These are phyloP conservation scores for Aspergillus alliaceus DNA, from an alignment of 2,329 filamentous ascomycete species.

Conservation along the genomic window DNA sequence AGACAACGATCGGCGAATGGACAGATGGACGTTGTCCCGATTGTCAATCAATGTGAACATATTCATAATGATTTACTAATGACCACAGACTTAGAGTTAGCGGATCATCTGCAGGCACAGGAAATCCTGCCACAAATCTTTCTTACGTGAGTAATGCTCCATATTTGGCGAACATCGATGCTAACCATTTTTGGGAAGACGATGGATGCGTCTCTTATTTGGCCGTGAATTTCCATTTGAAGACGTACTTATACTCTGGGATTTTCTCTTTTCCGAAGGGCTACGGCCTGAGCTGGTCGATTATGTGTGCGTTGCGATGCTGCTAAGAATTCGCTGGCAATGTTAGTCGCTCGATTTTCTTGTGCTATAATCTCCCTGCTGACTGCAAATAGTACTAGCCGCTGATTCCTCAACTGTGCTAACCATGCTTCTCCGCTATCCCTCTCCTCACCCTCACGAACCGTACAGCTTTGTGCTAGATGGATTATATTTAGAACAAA, in stretches of 20 bases:
- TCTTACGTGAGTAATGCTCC: constrained; percentile 65
- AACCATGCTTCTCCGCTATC: constrained; percentile 80
- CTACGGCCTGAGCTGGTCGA: constrained; percentile 78
- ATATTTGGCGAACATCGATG: background rate
- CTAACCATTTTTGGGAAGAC: constrained; percentile 34
- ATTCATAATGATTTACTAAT: constrained; percentile 82
- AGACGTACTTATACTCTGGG: constrained; percentile 82
- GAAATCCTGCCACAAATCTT: constrained; percentile 97
- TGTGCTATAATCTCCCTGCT: constrained; percentile 12
- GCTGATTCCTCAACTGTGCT: constrained; percentile 86
- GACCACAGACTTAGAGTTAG: constrained; percentile 79
- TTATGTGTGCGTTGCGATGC: constrained; percentile 89
- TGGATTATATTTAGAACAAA: constrained; percentile 59
- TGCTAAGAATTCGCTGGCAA: constrained; percentile 87
- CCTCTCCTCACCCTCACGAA: constrained; percentile 63
- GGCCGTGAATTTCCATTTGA: constrained; percentile 91
- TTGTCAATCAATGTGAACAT: constrained; percentile 79
- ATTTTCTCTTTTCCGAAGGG: constrained; percentile 85
- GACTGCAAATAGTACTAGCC: constrained; percentile 63
- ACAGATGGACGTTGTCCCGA: constrained; percentile 60
- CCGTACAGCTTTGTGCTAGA: constrained; percentile 84
- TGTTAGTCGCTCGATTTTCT: constrained; percentile 53
- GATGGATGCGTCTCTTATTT: constrained; percentile 92
- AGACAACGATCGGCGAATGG: constrained; percentile 44
- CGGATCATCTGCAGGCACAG: constrained; percentile 74